Evolutionary conservation across 345 rosid genomes (phyloP).

Genomic region (Salix purpurea): DNA sequence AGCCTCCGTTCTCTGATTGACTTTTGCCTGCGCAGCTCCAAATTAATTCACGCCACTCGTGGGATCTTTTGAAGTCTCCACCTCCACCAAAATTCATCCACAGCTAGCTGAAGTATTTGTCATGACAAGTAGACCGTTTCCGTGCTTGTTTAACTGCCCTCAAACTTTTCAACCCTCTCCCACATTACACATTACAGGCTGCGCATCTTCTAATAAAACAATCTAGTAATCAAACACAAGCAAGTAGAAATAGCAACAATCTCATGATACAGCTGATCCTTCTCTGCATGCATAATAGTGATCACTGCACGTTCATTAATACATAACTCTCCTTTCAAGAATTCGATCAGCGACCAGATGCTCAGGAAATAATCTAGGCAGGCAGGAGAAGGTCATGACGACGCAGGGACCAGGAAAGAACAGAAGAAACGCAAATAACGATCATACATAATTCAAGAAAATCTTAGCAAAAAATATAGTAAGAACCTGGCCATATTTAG

Average conservation of each 20-base stretch:
- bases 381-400: not conserved
- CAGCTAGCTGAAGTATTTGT: not conserved
- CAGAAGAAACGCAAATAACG: not conserved
- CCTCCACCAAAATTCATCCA: not conserved
- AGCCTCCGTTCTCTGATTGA: too few species aligned
- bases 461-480: not conserved
- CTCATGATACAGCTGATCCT: not conserved
- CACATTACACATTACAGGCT: not conserved
- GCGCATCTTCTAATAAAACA: not conserved
- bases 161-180: not conserved
- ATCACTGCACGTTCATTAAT: not conserved
- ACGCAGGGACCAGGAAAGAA: not conserved
- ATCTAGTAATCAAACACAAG: constrained; percentile 32
- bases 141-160: constrained; percentile 40
- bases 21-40: not conserved
- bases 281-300: not conserved
- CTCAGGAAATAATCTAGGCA: not conserved
- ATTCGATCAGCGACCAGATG: not conserved
- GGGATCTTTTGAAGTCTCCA: constrained; percentile 36
- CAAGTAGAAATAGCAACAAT: constrained; percentile 40
- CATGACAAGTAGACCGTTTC: constrained; percentile 30
- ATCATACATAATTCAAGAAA: not conserved
- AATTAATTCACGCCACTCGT: constrained; percentile 40
- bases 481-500: not conserved
- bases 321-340: not conserved